Conservation (phyloP, 2,329 filamentous ascomycete genomes). For the Aspergillus pseudoglaucus region DNA sequence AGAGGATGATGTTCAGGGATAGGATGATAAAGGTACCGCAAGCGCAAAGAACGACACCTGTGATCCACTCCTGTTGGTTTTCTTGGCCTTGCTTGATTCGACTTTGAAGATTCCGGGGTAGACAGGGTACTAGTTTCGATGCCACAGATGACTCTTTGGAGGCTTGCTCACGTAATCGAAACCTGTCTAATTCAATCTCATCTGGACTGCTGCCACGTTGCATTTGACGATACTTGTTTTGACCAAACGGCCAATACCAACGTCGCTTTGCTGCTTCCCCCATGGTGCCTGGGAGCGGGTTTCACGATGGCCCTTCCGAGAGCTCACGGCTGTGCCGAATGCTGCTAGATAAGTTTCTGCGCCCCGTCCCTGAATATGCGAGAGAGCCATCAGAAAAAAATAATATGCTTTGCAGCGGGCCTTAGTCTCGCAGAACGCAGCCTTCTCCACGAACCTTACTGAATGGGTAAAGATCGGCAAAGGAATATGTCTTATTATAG, state of each 20-base stretch:
- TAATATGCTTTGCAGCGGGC: too few relatives aligned
- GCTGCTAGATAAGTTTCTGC: too few relatives aligned
- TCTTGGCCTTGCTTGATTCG: neutral
- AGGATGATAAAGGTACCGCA: conserved; percentile 1
- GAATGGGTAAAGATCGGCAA: too few relatives aligned
- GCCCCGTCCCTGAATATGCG: too few relatives aligned
- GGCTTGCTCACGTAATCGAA: neutral
- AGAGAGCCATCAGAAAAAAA: too few relatives aligned
- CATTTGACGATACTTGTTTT: neutral
- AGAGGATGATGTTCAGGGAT: conserved; percentile 7
- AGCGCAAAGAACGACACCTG: conserved; percentile 5
- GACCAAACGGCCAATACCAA: neutral
- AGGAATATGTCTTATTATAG: too few relatives aligned
- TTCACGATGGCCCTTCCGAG: too few relatives aligned
- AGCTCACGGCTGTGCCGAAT: too few relatives aligned
- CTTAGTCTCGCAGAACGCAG: too few relatives aligned
- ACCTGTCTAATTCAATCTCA: neutral
- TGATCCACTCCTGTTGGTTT: conserved; percentile 5
- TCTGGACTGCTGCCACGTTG: neutral
- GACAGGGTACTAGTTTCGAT: neutral
- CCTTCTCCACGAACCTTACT: too few relatives aligned
- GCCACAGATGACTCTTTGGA: neutral
- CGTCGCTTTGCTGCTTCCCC: neutral
- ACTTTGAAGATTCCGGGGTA: neutral
- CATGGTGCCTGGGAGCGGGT: neutral